These are phyloP conservation scores for Lumnitzera littorea DNA, from an alignment of 345 rosid species.

Conservation along the genomic window DNA sequence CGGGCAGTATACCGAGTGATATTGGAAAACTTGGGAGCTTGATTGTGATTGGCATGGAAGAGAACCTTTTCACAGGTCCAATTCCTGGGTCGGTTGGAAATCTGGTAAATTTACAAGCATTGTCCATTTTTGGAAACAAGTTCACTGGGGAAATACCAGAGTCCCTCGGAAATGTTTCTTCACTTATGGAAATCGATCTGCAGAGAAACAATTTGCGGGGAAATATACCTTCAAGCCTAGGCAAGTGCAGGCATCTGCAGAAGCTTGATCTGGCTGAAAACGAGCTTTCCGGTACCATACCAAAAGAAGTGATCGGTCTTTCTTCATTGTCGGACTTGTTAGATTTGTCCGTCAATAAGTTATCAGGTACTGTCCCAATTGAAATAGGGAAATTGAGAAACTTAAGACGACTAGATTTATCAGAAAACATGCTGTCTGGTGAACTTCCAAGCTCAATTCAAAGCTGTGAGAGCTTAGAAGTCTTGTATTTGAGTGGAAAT, in stretches of 20 bases:
- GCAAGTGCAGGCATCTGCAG: slow-evolving; percentile 20
- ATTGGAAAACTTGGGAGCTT: slow-evolving; percentile 12
- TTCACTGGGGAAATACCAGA: slow-evolving; percentile 7
- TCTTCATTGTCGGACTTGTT: slow-evolving; percentile 15
- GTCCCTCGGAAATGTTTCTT: slow-evolving; percentile 33
- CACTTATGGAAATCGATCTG: slow-evolving; percentile 16
- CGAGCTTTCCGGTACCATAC: slow-evolving; percentile 14
- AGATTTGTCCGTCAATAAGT: slow-evolving; percentile 10
- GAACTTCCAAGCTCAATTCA: slow-evolving; percentile 21
- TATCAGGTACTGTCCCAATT: slow-evolving; percentile 9
- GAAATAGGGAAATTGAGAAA: slow-evolving; percentile 15
- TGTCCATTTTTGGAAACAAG: slow-evolving; percentile 11
- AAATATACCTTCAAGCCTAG: slow-evolving; percentile 30
- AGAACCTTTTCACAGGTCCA: slow-evolving; percentile 13
- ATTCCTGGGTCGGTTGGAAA: slow-evolving; percentile 16
- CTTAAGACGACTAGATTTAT: slow-evolving; percentile 7
- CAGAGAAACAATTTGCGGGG: slow-evolving; percentile 26
- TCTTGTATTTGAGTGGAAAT: slow-evolving; percentile 11
- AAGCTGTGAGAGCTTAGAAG: slow-evolving; percentile 12
- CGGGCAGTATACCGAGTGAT: slow-evolving; percentile 15
- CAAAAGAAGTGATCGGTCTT: slow-evolving; percentile 15
- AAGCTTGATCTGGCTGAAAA: slow-evolving; percentile 9
- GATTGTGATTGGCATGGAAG: slow-evolving; percentile 12
- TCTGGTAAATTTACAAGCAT: slow-evolving; percentile 12
- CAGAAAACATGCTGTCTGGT: slow-evolving; percentile 16